These are phyloP conservation scores for Blastobotrys robertii DNA, from an alignment of 805 yeast species.

Conservation along the genomic window DNA sequence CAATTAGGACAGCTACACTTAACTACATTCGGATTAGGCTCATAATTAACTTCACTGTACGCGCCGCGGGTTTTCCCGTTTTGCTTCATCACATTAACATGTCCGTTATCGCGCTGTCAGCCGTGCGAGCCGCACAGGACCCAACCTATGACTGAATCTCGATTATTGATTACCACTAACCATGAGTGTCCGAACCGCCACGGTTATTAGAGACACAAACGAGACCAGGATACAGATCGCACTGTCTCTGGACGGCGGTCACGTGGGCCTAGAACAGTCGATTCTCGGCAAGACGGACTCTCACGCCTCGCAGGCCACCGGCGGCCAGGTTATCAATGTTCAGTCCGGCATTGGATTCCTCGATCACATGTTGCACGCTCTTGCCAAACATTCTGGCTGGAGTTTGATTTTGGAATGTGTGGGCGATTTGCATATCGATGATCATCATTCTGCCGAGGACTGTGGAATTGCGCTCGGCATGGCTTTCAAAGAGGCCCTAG, in stretches of 20 bases:
- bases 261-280: conserved; percentile 51
- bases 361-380: conserved; percentile 95
- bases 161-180: background rate
- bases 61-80: too few relatives aligned
- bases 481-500: conserved; percentile 84
- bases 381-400: conserved; percentile 98
- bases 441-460: conserved; percentile 95
- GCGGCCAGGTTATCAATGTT: conserved; percentile 63
- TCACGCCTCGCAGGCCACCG: conserved; percentile 62
- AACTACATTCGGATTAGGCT: too few relatives aligned
- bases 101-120: too few relatives aligned
- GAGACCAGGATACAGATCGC: conserved; percentile 91
- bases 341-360: conserved; percentile 91
- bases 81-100: too few relatives aligned
- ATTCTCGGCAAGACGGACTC: conserved; percentile 33
- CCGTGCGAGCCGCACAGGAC: background rate
- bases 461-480: conserved; percentile 85
- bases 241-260: conserved; percentile 77
- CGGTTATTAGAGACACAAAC: conserved; percentile 66
- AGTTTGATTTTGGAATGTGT: conserved; percentile 78
- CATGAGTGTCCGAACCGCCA: conserved; percentile 30
- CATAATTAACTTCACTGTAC: too few relatives aligned
- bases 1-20: too few relatives aligned
- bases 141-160: background rate
- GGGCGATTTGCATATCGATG: conserved; percentile 94